These are phyloP conservation scores for Triadica sebifera DNA, from an alignment of 345 rosid species.

Conservation along the genomic window DNA sequence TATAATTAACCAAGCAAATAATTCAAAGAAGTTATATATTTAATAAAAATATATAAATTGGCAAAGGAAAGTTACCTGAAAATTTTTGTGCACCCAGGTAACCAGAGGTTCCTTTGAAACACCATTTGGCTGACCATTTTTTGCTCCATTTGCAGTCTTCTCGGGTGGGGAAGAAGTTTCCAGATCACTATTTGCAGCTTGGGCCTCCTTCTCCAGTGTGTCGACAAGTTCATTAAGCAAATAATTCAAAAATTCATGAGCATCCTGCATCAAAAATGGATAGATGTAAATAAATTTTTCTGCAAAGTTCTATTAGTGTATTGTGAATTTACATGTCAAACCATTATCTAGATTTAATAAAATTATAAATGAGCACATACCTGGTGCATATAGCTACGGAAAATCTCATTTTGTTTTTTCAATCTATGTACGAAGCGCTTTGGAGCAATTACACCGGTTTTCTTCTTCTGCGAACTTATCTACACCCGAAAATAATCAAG, in stretches of 20 bases:
- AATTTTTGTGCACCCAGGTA: constrained; percentile 97
- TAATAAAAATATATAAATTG: neutral
- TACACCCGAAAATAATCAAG: constrained; percentile 32
- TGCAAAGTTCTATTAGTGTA: neutral
- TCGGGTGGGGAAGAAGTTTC: constrained; percentile 78
- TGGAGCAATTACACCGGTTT: constrained; percentile 98
- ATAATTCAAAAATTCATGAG: constrained; percentile 96
- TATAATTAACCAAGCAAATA: neutral
- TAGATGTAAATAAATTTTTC: neutral
- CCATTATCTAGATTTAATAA: neutral
- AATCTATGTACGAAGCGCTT: constrained; percentile 96
- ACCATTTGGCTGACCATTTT: constrained; percentile 66
- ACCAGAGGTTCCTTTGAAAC: constrained; percentile 79
- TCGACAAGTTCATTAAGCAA: constrained; percentile 98
- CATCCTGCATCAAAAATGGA: constrained; percentile 58
- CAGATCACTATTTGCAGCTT: constrained; percentile 65
- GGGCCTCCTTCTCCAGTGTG: constrained; percentile 93
- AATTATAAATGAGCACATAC: constrained; percentile 32
- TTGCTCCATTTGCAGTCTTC: constrained; percentile 72
- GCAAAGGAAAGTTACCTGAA: constrained; percentile 57
- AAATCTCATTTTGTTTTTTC: constrained; percentile 98
- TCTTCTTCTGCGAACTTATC: constrained; percentile 99
- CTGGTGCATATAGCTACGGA: constrained; percentile 99
- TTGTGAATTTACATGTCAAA: neutral
- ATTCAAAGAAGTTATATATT: neutral